Percentiles rank a stretch among this genome's conserved stretches.
Evolutionary conservation across 106 monocot genomes (phyloP).

Genomic region (Dendrobium nobile): DNA sequence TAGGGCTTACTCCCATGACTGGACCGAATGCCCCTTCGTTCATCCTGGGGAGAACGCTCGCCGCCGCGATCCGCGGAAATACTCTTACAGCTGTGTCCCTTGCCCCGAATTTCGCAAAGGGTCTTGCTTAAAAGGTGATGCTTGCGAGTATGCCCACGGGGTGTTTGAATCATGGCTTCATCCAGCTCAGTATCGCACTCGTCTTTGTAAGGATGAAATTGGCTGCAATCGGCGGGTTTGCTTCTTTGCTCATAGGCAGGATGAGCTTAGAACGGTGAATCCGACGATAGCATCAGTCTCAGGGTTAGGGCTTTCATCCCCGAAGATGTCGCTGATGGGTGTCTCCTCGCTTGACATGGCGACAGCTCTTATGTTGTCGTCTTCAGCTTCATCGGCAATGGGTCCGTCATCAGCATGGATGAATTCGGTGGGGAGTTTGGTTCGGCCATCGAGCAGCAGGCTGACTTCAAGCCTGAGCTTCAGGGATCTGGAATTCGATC

Average conservation of each 20-base stretch:
- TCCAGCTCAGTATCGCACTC: conserved; percentile 53
- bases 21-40: conserved; percentile 74
- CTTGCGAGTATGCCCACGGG: conserved; percentile 66
- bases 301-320: conserved; percentile 16
- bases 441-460: conserved; percentile 23
- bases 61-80: conserved; percentile 51
- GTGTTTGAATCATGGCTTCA: conserved; percentile 74
- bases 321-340: conserved; percentile 17
- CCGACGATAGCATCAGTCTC: conserved; percentile 23
- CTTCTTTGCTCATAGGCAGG: conserved; percentile 64
- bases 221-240: conserved; percentile 46
- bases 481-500: conserved; percentile 28
- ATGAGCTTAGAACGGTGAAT: conserved; percentile 43
- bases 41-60: conserved; percentile 77
- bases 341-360: conserved; percentile 33
- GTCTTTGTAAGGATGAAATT: conserved; percentile 57
- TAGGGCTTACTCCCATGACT: conserved; percentile 66
- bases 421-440: conserved; percentile 16
- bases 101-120: conserved; percentile 74
- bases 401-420: conserved; percentile 18
- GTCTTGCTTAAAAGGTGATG: conserved; percentile 56
- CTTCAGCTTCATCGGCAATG: conserved; percentile 11
- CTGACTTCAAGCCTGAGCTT: conserved; percentile 33
- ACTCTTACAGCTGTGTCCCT: conserved; percentile 55
- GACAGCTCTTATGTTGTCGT: conserved; percentile 21